Percentiles rank a stretch among this genome's conserved stretches.
These are phyloP conservation scores for Neurospora intermedia DNA, from an alignment of 495 filamentous ascomycete genomes.

Conservation along the genomic window DNA sequence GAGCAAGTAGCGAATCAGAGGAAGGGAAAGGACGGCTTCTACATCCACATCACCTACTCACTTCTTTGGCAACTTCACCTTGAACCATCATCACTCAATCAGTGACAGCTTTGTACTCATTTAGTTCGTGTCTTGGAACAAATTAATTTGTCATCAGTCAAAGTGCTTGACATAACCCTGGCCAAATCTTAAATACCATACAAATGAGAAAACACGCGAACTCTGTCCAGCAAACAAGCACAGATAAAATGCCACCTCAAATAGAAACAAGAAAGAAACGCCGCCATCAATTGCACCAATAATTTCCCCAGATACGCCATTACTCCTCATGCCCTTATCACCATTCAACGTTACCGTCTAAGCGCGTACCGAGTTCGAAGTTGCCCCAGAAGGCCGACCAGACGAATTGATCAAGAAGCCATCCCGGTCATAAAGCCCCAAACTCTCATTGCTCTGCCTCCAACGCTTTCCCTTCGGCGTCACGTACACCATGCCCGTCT, in stretches of 20 bases:
- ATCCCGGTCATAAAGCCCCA: constrained; percentile 12
- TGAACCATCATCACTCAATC: not conserved
- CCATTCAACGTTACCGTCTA: not conserved
- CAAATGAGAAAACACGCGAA: not conserved
- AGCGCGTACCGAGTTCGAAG: not conserved
- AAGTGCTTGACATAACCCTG: not conserved
- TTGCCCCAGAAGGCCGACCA: not conserved
- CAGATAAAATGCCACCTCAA: not conserved
- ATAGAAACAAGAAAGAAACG: not conserved
- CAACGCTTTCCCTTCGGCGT: not conserved
- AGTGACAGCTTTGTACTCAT: not conserved
- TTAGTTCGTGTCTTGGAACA: not conserved
- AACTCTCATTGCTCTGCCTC: constrained; percentile 6
- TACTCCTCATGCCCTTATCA: not conserved
- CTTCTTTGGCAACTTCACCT: not conserved
- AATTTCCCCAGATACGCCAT: not conserved
- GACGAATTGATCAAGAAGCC: constrained; percentile 14
- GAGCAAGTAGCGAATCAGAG: not conserved
- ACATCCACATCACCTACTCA: not conserved
- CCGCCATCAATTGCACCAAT: not conserved
- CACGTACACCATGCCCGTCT: not conserved
- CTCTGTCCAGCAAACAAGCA: not conserved
- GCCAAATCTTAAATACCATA: not conserved
- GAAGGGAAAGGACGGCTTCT: not conserved
- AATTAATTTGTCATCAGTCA: not conserved